Percentiles rank a stretch among this genome's conserved stretches.
Evolutionary conservation across 2,329 filamentous ascomycete species (phyloP).

Genomic region (Pseudocercospora fuligena): DNA sequence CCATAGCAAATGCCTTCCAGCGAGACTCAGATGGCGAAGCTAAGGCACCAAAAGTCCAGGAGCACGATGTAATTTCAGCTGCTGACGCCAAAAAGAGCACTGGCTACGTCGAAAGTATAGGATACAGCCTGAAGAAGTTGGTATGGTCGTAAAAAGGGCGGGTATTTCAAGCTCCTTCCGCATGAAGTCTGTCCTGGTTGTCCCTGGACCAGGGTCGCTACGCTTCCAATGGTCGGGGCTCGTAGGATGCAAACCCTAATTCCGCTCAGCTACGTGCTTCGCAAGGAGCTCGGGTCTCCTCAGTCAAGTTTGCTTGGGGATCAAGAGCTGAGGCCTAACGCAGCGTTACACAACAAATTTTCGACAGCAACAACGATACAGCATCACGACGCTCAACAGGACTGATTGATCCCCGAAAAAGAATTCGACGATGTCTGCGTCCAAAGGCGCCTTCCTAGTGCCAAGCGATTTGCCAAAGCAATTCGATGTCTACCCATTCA

Average conservation of each 20-base stretch:
- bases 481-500: neutral
- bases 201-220: neutral
- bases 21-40: constrained; percentile 41
- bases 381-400: too few species aligned
- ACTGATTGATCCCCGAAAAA: too few species aligned
- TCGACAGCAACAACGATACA: too few species aligned
- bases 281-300: neutral
- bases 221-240: neutral
- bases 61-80: constrained; percentile 77
- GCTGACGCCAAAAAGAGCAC: constrained; percentile 86
- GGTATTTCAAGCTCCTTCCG: neutral
- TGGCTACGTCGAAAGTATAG: constrained; percentile 81
- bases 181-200: neutral
- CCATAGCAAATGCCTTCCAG: constrained; percentile 55
- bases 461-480: neutral
- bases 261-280: neutral
- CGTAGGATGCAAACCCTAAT: neutral
- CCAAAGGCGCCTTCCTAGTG: neutral
- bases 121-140: constrained; percentile 89
- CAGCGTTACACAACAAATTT: too few species aligned
- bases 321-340: too few species aligned
- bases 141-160: constrained; percentile 69
- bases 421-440: too few species aligned
- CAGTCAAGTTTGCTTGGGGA: too few species aligned
- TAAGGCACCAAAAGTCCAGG: constrained; percentile 49